Base-by-base conservation (phyloP, 495 filamentous ascomycete species). In the Penicillium egyptiacum region DNA sequence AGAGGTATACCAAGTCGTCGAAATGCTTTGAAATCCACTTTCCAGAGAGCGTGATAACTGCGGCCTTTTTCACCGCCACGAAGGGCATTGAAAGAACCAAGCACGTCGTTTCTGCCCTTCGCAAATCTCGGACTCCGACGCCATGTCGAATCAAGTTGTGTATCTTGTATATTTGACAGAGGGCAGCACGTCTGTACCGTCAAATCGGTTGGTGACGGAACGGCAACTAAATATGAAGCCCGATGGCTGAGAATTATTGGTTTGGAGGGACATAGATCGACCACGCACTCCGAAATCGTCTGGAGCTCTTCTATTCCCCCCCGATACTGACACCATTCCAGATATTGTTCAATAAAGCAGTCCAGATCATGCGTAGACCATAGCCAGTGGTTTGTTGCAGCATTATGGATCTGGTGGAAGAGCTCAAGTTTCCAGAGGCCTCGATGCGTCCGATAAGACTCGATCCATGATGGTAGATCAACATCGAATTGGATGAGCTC, bases 1-100 rank as follows among this genome's bases (percentile, higher is more conserved):
- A 55, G 43, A 55, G 53, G 53, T 28, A 55, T 75, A 40, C 53
- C 43, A 48, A 55, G 42, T 48, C 43, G 42, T 55, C 41, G 42
- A 47, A 55, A 55, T 17, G 42, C 41, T 40, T 40, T 46, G 20
- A 48, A 48, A 55, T 48, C 53, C 8, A 55, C 53, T 47, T 48
- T 55, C 43, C 43, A 48, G 43, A 55, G 53, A 47, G 19, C 11
- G 43, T 55, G 52, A 55, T 37, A 54, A 46, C 52, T n/a, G 35
- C 50, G 50, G 22, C 50, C 39, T 31, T 53, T 53, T 45, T 55
- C 41, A 46, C 41, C 41, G 2, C 52, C 52, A 46, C 52, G 52
- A 46, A 55, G 52, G 26, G n/a, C n/a, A 28, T 30, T 26, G 12
- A 28, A 47, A 47, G 5, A 47, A 47, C 14, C 22, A 19, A 39